Evolutionary conservation across 2,329 filamentous ascomycete genomes (phyloP).

Genomic region (Xylariomycetidae sp.): DNA sequence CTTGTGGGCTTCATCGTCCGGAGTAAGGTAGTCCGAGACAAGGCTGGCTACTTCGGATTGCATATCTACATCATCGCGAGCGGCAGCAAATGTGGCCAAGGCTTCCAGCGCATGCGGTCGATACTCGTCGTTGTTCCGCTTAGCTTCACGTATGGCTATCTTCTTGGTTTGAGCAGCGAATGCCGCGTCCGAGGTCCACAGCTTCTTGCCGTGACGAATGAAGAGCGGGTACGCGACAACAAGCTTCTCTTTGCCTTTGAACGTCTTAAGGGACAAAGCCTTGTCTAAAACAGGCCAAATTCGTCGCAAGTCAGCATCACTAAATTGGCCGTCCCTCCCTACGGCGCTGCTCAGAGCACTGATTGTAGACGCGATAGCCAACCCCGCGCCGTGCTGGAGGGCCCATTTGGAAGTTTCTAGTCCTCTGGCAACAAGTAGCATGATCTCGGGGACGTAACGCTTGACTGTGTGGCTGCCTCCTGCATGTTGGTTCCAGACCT

Average conservation of each 20-base stretch:
- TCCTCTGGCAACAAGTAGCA: slow-evolving; percentile 59
- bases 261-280: slow-evolving; percentile 82
- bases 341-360: slow-evolving; percentile 58
- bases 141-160: slow-evolving; percentile 80
- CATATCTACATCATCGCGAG: slow-evolving; percentile 65
- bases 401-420: slow-evolving; percentile 83
- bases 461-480: slow-evolving; percentile 77
- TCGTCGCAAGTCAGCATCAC: slow-evolving; percentile 51
- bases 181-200: slow-evolving; percentile 49
- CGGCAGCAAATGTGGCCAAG: slow-evolving; percentile 68
- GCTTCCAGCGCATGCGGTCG: slow-evolving; percentile 68
- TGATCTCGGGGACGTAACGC: slow-evolving; percentile 81
- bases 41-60: slow-evolving; percentile 62
- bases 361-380: slow-evolving; percentile 72
- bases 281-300: slow-evolving; percentile 85
- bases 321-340: slow-evolving; percentile 54
- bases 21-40: slow-evolving; percentile 58
- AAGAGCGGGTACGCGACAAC: slow-evolving; percentile 77
- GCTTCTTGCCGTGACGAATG: slow-evolving; percentile 55
- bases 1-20: slow-evolving; percentile 36
- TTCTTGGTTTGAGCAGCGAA: slow-evolving; percentile 68
- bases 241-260: slow-evolving; percentile 84
- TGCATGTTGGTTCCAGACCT: slow-evolving; percentile 88
- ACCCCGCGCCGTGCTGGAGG: slow-evolving; percentile 81
- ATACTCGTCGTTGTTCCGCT: slow-evolving; percentile 84